These are phyloP conservation scores for Tremellales sp. DNA, from an alignment of 1,284 basidiomycete species.

Conservation along the genomic window DNA sequence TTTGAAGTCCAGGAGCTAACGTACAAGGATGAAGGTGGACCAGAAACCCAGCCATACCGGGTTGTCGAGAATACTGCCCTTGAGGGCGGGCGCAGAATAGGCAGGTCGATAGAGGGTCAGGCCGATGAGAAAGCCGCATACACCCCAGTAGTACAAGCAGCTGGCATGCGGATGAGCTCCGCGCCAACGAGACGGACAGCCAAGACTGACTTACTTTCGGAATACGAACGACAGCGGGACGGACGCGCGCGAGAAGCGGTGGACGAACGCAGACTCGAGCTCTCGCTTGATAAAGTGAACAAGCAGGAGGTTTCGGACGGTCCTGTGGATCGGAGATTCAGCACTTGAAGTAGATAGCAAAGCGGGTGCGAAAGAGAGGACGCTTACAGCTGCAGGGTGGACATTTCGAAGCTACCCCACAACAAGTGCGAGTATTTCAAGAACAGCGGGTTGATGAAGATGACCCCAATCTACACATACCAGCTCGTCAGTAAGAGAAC, in stretches of 20 bases:
- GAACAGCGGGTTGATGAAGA: slow-evolving; percentile 85
- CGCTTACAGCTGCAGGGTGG: slow-evolving; percentile 36
- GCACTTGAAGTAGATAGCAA: slow-evolving; percentile 1
- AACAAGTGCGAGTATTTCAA: slow-evolving; percentile 58
- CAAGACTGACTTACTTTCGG: slow-evolving; percentile 66
- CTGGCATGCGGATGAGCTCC: slow-evolving; percentile 49
- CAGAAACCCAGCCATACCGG: slow-evolving; percentile 65
- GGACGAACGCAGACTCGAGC: slow-evolving; percentile 87
- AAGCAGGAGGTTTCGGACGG: slow-evolving; percentile 72
- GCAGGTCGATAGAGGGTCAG: slow-evolving; percentile 70
- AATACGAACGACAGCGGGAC: slow-evolving; percentile 87
- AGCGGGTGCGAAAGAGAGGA: background rate
- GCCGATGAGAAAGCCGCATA: slow-evolving; percentile 76
- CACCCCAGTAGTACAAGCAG: slow-evolving; percentile 80
- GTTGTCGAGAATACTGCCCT: slow-evolving; percentile 65
- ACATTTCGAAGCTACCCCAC: slow-evolving; percentile 37
- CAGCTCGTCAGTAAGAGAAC: slow-evolving; percentile 5
- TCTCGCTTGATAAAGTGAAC: slow-evolving; percentile 90
- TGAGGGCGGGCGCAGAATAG: slow-evolving; percentile 61
- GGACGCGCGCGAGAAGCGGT: slow-evolving; percentile 90
- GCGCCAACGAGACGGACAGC: background rate
- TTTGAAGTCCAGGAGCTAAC: slow-evolving; percentile 40
- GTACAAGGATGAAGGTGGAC: slow-evolving; percentile 68
- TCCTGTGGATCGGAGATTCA: slow-evolving; percentile 52
- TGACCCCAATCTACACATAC: slow-evolving; percentile 68